Conservation (phyloP, 2,329 filamentous ascomycete species). For the Colletotrichum chlorophyti region DNA sequence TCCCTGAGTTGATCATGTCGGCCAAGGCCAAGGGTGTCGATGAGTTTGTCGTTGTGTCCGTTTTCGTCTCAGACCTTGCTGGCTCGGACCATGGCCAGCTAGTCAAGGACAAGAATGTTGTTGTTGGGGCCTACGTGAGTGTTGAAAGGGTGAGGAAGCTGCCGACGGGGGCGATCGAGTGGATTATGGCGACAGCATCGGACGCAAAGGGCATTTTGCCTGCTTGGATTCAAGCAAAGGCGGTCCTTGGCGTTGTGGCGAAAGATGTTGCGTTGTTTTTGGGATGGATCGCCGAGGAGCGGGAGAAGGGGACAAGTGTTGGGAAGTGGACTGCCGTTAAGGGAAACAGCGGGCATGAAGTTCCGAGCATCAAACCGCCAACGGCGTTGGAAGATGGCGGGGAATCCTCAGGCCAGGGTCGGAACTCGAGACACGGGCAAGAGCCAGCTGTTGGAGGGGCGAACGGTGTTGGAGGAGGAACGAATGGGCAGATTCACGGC, state of each 20-base stretch:
- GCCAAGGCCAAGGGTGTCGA: constrained; percentile 44
- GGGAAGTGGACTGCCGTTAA: constrained; percentile 28
- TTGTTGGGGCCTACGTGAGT: constrained; percentile 68
- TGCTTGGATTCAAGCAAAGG: constrained; percentile 68
- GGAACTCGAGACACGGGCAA: constrained; percentile 18
- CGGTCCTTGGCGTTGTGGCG: constrained; percentile 66
- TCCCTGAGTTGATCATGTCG: constrained; percentile 70
- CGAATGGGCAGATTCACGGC: constrained; percentile 8
- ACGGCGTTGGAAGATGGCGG: constrained; percentile 8
- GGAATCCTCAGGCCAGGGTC: constrained; percentile 20
- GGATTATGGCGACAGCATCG: constrained; percentile 80
- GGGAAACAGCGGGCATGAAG: constrained; percentile 7
- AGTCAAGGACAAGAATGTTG: constrained; percentile 51
- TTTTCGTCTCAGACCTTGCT: constrained; percentile 56
- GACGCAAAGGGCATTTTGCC: constrained; percentile 74
- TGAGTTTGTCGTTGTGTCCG: constrained; percentile 65
- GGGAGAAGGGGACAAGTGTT: constrained; percentile 35
- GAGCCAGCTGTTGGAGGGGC: neutral
- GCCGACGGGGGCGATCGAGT: constrained; percentile 61
- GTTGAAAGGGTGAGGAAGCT: constrained; percentile 66
- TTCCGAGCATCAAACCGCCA: constrained; percentile 3
- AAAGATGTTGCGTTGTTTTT: constrained; percentile 77
- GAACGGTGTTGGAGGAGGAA: constrained; percentile 9
- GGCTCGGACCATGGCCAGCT: constrained; percentile 37
- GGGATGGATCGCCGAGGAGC: constrained; percentile 61